phyloP scores from a whole-genome alignment of 768 basidiomycete genomes.

The Leccinum disarticulatum region DNA sequence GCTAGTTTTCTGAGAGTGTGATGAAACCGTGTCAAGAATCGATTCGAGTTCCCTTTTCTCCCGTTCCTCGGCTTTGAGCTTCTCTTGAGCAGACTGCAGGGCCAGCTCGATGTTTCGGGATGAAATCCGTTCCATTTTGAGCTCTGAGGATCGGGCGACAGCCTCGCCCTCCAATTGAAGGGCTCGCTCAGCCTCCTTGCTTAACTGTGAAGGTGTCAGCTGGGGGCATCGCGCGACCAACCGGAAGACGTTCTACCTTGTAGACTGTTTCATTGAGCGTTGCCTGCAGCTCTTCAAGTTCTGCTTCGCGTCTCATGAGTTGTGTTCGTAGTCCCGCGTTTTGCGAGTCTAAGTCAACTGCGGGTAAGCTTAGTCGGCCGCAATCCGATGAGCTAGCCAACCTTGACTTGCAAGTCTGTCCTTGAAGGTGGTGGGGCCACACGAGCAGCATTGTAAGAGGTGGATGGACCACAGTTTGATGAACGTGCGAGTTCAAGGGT shows the following conservation, averaged over 20 bases:
- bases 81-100: constrained; percentile 47
- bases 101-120: constrained; percentile 53
- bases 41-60: constrained; percentile 55
- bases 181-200: constrained; percentile 54
- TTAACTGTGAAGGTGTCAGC: constrained; percentile 42
- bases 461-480: constrained; percentile 42
- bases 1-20: constrained; percentile 49
- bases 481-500: constrained; percentile 62
- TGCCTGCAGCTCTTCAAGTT: constrained; percentile 34
- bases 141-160: constrained; percentile 49
- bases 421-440: constrained; percentile 39
- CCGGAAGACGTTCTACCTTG: constrained; percentile 31
- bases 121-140: constrained; percentile 53
- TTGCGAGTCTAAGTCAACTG: constrained; percentile 32
- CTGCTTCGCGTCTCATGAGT: constrained; percentile 37
- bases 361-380: constrained; percentile 6
- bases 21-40: constrained; percentile 53
- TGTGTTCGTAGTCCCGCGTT: constrained; percentile 34
- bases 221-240: neutral
- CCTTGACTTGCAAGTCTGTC: constrained; percentile 38
- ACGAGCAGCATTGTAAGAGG: constrained; percentile 50
- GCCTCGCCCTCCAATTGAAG: constrained; percentile 55
- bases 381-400: constrained; percentile 14
- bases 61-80: constrained; percentile 49
- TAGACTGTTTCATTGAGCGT: constrained; percentile 37